These are phyloP conservation scores for Tulasnella sp. DNA, from an alignment of 768 basidiomycete genomes.

Conservation along the genomic window DNA sequence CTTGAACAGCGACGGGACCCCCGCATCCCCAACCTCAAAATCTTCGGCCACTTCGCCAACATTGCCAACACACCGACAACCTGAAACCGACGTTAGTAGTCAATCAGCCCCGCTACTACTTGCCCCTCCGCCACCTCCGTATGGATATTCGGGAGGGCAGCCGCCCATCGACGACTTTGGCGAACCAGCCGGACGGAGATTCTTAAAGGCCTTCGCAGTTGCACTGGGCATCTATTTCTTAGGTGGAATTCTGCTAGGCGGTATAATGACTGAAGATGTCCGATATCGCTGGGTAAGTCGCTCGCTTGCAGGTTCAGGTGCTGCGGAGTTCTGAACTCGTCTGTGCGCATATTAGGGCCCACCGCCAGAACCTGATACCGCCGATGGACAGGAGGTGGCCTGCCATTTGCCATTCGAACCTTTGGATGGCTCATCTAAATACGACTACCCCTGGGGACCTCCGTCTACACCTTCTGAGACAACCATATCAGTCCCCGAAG, in stretches of 20 bases:
- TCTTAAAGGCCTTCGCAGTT: slow-evolving; percentile 6
- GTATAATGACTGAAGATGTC: background rate
- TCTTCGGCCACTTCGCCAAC: background rate
- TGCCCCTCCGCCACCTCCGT: slow-evolving; percentile 5
- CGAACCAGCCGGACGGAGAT: slow-evolving; percentile 9
- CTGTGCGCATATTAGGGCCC: background rate
- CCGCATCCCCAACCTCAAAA: background rate
- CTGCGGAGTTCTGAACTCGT: background rate
- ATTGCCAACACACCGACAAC: background rate
- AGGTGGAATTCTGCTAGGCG: background rate
- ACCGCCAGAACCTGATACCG: background rate
- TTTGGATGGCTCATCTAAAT: background rate
- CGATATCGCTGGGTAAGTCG: background rate
- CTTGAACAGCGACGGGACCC: background rate
- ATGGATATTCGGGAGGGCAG: background rate
- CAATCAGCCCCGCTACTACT: background rate
- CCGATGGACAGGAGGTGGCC: background rate
- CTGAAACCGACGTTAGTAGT: background rate
- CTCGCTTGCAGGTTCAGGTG: background rate
- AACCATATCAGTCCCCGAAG: background rate
- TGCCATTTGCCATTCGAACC: slow-evolving; percentile 11
- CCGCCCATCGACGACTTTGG: background rate
- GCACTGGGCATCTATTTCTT: slow-evolving; percentile 6
- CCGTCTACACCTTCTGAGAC: background rate
- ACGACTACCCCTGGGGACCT: background rate